phyloP scores from a whole-genome alignment of 495 filamentous ascomycete genomes.

The Alectoria sarmentosa region DNA sequence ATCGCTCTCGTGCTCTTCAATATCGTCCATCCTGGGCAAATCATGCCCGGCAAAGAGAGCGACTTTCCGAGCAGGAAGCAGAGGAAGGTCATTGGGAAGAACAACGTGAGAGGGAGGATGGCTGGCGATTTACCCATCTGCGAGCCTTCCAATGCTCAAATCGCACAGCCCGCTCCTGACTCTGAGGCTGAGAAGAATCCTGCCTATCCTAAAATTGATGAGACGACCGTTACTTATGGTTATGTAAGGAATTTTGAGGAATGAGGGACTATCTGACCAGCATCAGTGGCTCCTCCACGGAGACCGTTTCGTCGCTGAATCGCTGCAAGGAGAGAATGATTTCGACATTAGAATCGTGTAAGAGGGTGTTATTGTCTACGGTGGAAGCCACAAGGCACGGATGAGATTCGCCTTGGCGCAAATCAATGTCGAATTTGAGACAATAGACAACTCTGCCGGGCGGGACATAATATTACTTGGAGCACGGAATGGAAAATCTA shows the following conservation, averaged over 20 bases:
- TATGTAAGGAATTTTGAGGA: background rate
- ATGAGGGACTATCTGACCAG: background rate
- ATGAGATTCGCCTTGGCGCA: background rate
- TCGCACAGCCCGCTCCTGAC: background rate
- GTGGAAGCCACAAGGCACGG: background rate
- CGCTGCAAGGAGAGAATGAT: background rate
- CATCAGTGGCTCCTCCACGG: background rate
- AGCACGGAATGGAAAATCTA: background rate
- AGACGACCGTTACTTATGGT: background rate
- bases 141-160: background rate
- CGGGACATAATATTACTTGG: background rate
- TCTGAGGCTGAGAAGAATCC: background rate
- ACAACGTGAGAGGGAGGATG: conserved; percentile 4
- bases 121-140: background rate
- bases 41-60: conserved; percentile 41
- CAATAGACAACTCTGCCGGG: background rate
- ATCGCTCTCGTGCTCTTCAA: conserved; percentile 40
- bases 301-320: background rate
- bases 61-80: conserved; percentile 26
- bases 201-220: background rate
- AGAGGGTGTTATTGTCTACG: background rate
- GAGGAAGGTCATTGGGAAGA: conserved; percentile 20
- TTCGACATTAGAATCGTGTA: background rate
- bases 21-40: conserved; percentile 46
- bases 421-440: background rate